phyloP scores from a whole-genome alignment of 2,329 filamentous ascomycete species.

The Endothia cerciana region DNA sequence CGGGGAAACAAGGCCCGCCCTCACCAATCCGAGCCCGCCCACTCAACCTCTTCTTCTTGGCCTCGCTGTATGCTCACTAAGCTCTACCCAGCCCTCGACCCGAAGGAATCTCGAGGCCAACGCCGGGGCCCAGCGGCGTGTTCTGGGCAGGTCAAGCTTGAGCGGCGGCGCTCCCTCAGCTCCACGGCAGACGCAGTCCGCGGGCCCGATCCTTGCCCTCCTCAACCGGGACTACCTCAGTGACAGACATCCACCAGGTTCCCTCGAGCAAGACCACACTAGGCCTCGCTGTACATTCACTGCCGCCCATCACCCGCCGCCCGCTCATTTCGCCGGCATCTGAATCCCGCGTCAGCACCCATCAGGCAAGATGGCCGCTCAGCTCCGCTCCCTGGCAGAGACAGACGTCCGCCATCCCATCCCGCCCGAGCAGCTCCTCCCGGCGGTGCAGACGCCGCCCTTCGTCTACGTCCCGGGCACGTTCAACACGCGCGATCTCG shows the following conservation, averaged over 20 bases:
- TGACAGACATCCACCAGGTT: neutral
- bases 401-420: conserved; percentile 48
- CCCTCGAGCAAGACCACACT: neutral
- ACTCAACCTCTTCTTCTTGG: neutral
- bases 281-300: no score
- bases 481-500: conserved; percentile 58
- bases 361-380: conserved; percentile 25
- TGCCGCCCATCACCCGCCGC: no score
- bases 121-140: no score
- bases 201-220: neutral
- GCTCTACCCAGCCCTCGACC: neutral
- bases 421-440: conserved; percentile 40
- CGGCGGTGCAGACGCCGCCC: conserved; percentile 46
- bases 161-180: neutral
- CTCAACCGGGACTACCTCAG: neutral
- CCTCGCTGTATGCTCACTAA: neutral
- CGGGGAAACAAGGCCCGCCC: neutral
- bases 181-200: neutral
- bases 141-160: no score
- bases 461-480: conserved; percentile 52
- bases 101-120: neutral
- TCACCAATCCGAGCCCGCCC: neutral
- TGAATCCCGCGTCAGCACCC: neutral
- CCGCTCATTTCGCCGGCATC: neutral
- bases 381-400: conserved; percentile 45